A percentile compares a stretch with the other conserved stretches of the same genome.
These are phyloP conservation scores for Hypoxylon lienhwacheense DNA, from an alignment of 495 filamentous ascomycete genomes.

Conservation along the genomic window DNA sequence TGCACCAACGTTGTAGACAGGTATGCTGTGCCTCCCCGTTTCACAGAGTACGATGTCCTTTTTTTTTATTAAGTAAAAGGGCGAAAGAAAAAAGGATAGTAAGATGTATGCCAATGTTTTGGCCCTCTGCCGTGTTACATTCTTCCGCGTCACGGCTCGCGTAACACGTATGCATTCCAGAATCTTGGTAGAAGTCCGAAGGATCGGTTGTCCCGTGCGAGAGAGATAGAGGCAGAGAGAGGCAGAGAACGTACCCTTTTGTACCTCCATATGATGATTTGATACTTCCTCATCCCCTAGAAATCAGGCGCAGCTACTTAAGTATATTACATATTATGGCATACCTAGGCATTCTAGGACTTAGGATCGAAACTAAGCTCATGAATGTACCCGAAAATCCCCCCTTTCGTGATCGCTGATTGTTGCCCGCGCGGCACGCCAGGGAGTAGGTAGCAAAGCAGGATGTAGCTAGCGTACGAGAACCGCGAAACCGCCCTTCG, in stretches of 20 bases:
- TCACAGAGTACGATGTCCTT: no score
- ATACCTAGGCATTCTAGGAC: background rate
- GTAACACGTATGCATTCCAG: conserved; percentile 13
- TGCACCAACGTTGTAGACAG: no score
- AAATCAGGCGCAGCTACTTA: background rate
- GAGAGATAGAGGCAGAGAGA: background rate
- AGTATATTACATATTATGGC: background rate
- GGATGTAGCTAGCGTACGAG: background rate
- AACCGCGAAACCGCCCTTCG: background rate
- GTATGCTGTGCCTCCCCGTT: no score
- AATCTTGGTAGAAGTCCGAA: conserved; percentile 13
- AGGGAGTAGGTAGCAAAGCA: background rate
- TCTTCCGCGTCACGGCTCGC: no score
- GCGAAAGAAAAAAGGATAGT: no score
- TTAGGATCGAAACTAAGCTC: background rate
- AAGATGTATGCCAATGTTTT: background rate
- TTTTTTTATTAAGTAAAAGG: no score
- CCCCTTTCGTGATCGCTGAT: conserved; percentile 21
- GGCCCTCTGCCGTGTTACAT: no score
- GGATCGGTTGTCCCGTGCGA: conserved; percentile 11
- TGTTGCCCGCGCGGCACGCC: no score
- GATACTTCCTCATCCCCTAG: background rate
- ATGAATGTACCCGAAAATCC: no score
- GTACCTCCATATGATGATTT: no score
- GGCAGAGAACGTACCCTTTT: no score